Evolutionary conservation across 2,329 filamentous ascomycete species (phyloP).

Genomic region (Pseudogymnoascus sp.): DNA sequence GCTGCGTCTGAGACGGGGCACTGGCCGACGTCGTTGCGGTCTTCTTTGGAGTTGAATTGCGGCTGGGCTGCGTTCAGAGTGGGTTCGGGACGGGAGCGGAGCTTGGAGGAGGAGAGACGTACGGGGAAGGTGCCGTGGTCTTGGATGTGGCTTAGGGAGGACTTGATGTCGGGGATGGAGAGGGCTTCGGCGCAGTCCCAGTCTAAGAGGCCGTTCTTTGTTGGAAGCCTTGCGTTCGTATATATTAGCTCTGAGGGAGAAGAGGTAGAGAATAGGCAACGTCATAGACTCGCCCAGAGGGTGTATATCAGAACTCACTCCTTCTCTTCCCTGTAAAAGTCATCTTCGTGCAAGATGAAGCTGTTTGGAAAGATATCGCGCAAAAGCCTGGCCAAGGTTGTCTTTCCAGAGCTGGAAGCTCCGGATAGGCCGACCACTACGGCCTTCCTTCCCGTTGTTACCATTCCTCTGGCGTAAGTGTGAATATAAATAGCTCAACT

Average conservation of each 20-base stretch:
- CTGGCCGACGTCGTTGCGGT: constrained; percentile 51
- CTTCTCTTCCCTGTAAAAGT: constrained; percentile 80
- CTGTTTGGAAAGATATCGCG: constrained; percentile 69
- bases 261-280: neutral
- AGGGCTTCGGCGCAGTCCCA: constrained; percentile 87
- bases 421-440: constrained; percentile 77
- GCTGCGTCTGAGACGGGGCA: constrained; percentile 42
- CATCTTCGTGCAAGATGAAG: constrained; percentile 89
- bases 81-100: constrained; percentile 15
- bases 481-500: neutral
- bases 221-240: constrained; percentile 38
- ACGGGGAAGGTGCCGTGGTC: constrained; percentile 57
- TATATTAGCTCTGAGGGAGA: neutral
- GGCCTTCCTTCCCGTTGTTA: constrained; percentile 17
- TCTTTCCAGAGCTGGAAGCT: constrained; percentile 89
- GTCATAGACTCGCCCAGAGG: neutral
- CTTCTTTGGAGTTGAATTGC: constrained; percentile 48
- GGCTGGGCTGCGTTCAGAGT: constrained; percentile 31
- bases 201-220: constrained; percentile 59
- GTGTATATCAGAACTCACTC: constrained; percentile 39
- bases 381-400: constrained; percentile 78
- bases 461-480: neutral
- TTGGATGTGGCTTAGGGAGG: constrained; percentile 62
- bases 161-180: constrained; percentile 58
- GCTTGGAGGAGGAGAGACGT: constrained; percentile 25